phyloP scores from a whole-genome alignment of 2,329 filamentous ascomycete genomes.

The Alternaria sp. region DNA sequence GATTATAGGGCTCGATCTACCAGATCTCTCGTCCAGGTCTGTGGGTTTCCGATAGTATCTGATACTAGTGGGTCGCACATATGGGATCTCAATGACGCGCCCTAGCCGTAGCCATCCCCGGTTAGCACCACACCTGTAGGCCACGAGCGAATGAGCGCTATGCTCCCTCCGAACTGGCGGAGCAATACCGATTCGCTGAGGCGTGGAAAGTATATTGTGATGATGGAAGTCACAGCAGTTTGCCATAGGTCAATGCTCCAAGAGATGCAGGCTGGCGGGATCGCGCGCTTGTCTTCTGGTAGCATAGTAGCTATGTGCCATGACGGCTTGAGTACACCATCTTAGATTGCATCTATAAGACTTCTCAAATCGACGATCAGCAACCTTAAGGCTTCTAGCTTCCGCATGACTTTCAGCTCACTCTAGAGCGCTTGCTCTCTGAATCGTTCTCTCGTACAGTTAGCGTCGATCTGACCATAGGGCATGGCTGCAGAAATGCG shows the following conservation, averaged over 20 bases:
- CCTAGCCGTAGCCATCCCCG: background rate
- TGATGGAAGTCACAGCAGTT: background rate
- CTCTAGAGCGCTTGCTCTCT: background rate
- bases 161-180: background rate
- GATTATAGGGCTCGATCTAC: constrained; percentile 1
- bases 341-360: background rate
- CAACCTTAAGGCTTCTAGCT: constrained; percentile 2
- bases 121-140: background rate
- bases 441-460: constrained; percentile 3
- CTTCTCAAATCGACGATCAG: background rate
- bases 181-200: background rate
- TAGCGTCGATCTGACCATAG: background rate
- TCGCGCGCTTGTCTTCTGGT: background rate
- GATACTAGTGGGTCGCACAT: background rate
- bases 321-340: background rate
- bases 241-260: background rate
- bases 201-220: background rate
- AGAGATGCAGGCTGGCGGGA: background rate
- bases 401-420: background rate
- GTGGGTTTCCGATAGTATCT: constrained; percentile 5
- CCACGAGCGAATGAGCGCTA: background rate
- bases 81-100: background rate
- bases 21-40: background rate
- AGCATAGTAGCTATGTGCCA: background rate
- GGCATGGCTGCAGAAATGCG: background rate